phyloP scores from a whole-genome alignment of 2,329 filamentous ascomycete species.

The Cercospora sp. region DNA sequence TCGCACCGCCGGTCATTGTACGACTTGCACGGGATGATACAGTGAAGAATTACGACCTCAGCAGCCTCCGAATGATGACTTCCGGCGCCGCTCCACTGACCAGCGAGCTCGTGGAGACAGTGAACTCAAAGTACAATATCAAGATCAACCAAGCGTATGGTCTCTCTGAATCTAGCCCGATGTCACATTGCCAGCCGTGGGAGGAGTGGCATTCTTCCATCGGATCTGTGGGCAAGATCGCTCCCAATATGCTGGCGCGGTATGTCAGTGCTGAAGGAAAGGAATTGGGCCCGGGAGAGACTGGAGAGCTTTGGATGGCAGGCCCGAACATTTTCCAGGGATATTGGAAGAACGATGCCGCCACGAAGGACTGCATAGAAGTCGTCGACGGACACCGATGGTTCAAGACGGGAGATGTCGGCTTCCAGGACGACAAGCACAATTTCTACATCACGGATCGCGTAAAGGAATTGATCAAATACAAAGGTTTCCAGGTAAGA shows the following conservation, averaged over 20 bases:
- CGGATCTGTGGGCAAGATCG: constrained; percentile 74
- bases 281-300: constrained; percentile 63
- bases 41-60: constrained; percentile 77
- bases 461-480: constrained; percentile 69
- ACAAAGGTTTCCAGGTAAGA: constrained; percentile 46
- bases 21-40: constrained; percentile 75
- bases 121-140: constrained; percentile 71
- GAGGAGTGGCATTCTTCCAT: constrained; percentile 74
- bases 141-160: constrained; percentile 91
- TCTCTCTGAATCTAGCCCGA: constrained; percentile 61
- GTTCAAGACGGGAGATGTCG: constrained; percentile 89
- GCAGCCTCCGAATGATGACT: constrained; percentile 79
- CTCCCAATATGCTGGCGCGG: constrained; percentile 78
- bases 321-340: constrained; percentile 80
- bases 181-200: constrained; percentile 54
- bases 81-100: constrained; percentile 86
- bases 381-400: constrained; percentile 66
- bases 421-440: constrained; percentile 71
- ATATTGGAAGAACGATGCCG: constrained; percentile 72
- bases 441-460: constrained; percentile 92
- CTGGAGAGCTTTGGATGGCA: constrained; percentile 64
- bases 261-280: constrained; percentile 65
- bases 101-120: constrained; percentile 71
- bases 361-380: constrained; percentile 66
- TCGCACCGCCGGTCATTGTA: constrained; percentile 81